Percentiles rank a stretch among this genome's conserved stretches.
Evolutionary conservation across 345 rosid genomes (phyloP).

Genomic region (Arabis alpina): DNA sequence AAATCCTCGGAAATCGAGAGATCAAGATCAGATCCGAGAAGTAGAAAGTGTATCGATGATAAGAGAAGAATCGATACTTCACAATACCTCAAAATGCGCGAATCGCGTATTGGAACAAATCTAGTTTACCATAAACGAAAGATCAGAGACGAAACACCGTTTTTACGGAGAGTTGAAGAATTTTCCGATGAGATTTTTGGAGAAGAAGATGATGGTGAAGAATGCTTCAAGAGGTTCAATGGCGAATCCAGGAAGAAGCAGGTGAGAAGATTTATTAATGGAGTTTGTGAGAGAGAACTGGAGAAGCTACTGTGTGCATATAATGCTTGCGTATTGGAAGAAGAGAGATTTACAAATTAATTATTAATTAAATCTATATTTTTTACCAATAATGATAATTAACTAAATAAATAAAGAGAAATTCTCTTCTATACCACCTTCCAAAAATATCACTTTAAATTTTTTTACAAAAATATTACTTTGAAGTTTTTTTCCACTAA

Average conservation of each 20-base stretch:
- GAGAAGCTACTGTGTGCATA: conserved; percentile 34
- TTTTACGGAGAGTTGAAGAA: background rate
- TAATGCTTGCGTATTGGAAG: conserved; percentile 26
- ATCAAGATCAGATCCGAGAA: conserved; percentile 44
- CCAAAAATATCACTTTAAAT: too few species aligned
- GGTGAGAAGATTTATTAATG: conserved; percentile 13
- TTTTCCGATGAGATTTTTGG: conserved; percentile 17
- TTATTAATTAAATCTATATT: background rate
- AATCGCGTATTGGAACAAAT: background rate
- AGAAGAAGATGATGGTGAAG: conserved; percentile 11
- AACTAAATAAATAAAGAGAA: too few species aligned
- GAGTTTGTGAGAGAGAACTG: conserved; percentile 30
- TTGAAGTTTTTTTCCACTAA: too few species aligned
- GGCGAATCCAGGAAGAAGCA: conserved; percentile 34
- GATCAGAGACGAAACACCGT: conserved; percentile 28
- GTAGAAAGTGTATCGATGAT: background rate
- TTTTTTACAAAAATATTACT: too few species aligned
- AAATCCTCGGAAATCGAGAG: conserved; percentile 33
- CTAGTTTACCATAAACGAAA: conserved; percentile 20
- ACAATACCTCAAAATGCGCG: conserved; percentile 21
- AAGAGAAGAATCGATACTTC: background rate
- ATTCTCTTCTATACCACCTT: too few species aligned
- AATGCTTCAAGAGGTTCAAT: conserved; percentile 33
- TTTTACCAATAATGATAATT: background rate
- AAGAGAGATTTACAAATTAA: conserved; percentile 23